These are phyloP conservation scores for Nicotiana tomentosiformis DNA, from an alignment of 257 asterid species.

Conservation along the genomic window DNA sequence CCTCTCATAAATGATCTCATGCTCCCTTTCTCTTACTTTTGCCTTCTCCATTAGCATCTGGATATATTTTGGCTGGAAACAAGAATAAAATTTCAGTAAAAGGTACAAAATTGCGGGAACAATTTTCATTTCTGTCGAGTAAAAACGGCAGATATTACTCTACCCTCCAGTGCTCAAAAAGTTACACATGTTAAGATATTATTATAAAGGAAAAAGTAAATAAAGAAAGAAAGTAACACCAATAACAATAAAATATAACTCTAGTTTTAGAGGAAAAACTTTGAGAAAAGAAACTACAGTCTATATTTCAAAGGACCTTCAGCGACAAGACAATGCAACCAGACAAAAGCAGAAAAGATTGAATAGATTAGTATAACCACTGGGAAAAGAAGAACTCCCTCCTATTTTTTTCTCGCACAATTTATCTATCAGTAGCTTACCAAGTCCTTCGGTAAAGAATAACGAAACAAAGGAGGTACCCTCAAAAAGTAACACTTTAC, in stretches of 20 bases:
- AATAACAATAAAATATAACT: background rate
- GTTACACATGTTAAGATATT: background rate
- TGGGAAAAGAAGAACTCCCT: background rate
- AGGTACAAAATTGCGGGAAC: background rate
- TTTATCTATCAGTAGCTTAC: background rate
- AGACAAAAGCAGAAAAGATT: background rate
- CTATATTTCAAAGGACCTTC: background rate
- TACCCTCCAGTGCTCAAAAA: background rate
- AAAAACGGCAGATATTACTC: background rate
- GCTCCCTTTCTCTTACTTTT: slow-evolving; percentile 80
- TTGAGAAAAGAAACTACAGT: background rate
- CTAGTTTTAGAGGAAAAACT: background rate
- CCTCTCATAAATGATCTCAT: slow-evolving; percentile 74
- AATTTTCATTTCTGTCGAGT: background rate
- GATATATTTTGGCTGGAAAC: slow-evolving; percentile 78
- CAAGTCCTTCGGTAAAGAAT: background rate
- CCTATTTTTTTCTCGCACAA: background rate
- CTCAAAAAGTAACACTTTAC: background rate
- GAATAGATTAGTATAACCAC: background rate
- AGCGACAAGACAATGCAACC: background rate
- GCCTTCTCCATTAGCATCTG: slow-evolving; percentile 59
- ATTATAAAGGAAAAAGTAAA: background rate
- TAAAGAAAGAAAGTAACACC: background rate
- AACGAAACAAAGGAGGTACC: background rate
- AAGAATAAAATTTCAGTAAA: background rate